These are phyloP conservation scores for Melanopsichium pennsylvanicum DNA, from an alignment of 1,284 basidiomycete genomes.

Conservation along the genomic window DNA sequence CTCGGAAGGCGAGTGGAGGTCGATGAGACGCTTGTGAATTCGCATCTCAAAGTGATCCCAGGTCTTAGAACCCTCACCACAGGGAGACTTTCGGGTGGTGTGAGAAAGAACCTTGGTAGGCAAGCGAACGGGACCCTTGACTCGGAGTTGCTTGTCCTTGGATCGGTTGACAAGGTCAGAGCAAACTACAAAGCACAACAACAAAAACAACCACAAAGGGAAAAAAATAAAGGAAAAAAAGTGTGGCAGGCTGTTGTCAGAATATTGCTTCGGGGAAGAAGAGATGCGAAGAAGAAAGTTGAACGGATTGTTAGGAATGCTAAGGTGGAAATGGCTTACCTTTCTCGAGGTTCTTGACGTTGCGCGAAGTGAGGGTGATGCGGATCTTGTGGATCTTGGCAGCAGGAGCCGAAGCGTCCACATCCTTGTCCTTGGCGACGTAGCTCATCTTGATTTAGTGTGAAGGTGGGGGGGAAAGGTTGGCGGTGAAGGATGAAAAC, in stretches of 20 bases:
- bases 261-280: too few species aligned
- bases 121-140: constrained; percentile 98
- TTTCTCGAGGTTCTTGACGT: constrained; percentile 98
- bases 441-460: constrained; percentile 83
- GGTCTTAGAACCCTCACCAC: constrained; percentile 99
- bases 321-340: constrained; percentile 71
- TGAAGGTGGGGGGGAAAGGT: constrained; percentile 40
- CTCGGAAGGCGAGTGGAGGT: constrained; percentile 97
- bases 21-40: constrained; percentile 99
- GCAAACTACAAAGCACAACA: constrained; percentile 75
- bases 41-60: constrained; percentile 99
- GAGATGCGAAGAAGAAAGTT: too few species aligned
- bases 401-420: constrained; percentile 74
- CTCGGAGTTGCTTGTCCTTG: constrained; percentile 99
- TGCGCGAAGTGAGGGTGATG: constrained; percentile 97
- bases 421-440: constrained; percentile 98
- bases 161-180: constrained; percentile 95
- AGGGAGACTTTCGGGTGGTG: constrained; percentile 79
- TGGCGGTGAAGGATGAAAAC: constrained; percentile 69
- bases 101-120: constrained; percentile 98
- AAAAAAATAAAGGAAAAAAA: neutral
- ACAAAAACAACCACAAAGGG: neutral
- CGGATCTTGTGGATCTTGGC: constrained; percentile 99
- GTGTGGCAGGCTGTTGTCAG: too few species aligned
- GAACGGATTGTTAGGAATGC: too few species aligned